Conservation (phyloP, 2,329 filamentous ascomycete species). For the Myriangium duriaei region DNA sequence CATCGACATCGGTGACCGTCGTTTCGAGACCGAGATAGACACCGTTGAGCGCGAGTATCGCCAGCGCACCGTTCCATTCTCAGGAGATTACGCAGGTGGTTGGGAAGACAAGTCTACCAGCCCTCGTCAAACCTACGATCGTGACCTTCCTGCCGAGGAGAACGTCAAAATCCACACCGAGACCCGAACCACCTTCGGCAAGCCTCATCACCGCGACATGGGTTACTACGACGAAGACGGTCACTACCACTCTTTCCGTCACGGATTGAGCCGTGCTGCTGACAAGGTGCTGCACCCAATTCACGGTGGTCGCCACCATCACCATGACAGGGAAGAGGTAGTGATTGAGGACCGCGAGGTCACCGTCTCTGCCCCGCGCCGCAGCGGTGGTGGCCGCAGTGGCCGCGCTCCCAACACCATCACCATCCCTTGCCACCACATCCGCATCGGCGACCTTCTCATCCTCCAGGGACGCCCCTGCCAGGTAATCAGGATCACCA, state of each 20-base stretch:
- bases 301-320: conserved; percentile 39
- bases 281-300: conserved; percentile 54
- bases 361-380: conserved; percentile 26
- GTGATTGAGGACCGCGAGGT: conserved; percentile 37
- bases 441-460: conserved; percentile 96
- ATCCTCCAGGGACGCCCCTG: conserved; percentile 98
- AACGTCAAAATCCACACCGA: conserved; percentile 39
- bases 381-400: conserved; percentile 14
- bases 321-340: conserved; percentile 31
- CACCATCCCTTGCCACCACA: conserved; percentile 98
- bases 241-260: conserved; percentile 62
- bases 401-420: conserved; percentile 59
- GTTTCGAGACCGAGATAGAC: conserved; percentile 32
- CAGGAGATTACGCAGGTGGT: conserved; percentile 27
- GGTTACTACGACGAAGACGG: conserved; percentile 72
- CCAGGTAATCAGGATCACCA: conserved; percentile 99
- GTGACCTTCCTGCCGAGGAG: conserved; percentile 24
- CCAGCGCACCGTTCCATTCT: conserved; percentile 25
- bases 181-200: conserved; percentile 40
- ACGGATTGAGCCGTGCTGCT: conserved; percentile 54
- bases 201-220: conserved; percentile 49
- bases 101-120: conserved; percentile 29
- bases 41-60: conserved; percentile 37
- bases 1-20: conserved; percentile 49
- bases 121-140: conserved; percentile 25